Conservation (phyloP, 305 asterid species). For the Nicotiana rustica region DNA sequence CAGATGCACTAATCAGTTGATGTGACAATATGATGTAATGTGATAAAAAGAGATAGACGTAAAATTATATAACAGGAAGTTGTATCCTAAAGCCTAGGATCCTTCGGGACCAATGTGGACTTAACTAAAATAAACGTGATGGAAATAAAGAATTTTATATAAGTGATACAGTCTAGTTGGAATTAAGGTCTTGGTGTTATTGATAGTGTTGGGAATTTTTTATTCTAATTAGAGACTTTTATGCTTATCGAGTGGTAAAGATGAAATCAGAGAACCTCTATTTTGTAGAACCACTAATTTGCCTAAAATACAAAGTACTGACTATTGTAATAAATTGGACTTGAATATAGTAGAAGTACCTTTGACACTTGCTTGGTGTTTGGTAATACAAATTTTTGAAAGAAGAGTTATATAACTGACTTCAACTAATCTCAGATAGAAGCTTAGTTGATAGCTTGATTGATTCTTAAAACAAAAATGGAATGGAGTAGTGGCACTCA, state of each 20-base stretch:
- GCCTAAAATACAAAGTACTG: background rate
- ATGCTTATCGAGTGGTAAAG: background rate
- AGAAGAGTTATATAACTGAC: constrained; percentile 7
- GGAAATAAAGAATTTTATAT: background rate
- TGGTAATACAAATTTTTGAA: background rate
- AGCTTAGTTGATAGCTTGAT: background rate
- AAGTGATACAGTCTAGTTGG: background rate
- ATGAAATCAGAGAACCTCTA: background rate
- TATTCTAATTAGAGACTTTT: background rate
- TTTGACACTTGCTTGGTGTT: background rate
- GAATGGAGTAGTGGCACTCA: constrained; percentile 6
- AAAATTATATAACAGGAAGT: background rate
- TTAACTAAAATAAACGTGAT: background rate
- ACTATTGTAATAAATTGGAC: constrained; percentile 19
- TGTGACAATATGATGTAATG: background rate
- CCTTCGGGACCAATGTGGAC: background rate
- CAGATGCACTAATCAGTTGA: background rate
- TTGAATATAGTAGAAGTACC: background rate
- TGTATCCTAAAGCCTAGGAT: background rate
- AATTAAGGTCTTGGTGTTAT: background rate
- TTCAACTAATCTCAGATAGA: constrained; percentile 11
- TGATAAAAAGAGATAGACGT: background rate
- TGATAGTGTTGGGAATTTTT: background rate
- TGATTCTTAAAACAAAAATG: constrained; percentile 18
- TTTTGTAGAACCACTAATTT: background rate